A percentile compares a stretch with the other conserved stretches of the same genome.
Evolutionary conservation across 2,329 filamentous ascomycete genomes (phyloP).

Genomic region (Beauveria rudraprayagi): DNA sequence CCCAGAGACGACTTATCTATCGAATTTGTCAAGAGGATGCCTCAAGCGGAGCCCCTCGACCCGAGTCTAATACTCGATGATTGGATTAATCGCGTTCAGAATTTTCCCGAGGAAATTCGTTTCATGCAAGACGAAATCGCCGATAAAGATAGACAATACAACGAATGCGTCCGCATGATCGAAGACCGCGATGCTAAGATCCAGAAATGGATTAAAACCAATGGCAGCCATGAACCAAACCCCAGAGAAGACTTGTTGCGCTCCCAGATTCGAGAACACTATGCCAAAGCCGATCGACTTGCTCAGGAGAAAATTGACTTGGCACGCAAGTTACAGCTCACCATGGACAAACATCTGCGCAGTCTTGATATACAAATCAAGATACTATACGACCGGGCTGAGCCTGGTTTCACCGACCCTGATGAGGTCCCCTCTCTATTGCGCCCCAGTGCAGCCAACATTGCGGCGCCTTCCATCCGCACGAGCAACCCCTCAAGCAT

Average conservation of each 20-base stretch:
- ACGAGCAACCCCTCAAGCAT: slow-evolving; percentile 36
- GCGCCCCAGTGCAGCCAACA: slow-evolving; percentile 49
- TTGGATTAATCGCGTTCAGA: slow-evolving; percentile 66
- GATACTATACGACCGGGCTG: slow-evolving; percentile 50
- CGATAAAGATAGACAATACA: slow-evolving; percentile 67
- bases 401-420: slow-evolving; percentile 53
- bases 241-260: slow-evolving; percentile 66
- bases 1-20: slow-evolving; percentile 66
- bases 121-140: slow-evolving; percentile 78
- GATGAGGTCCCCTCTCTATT: slow-evolving; percentile 56
- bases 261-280: slow-evolving; percentile 60
- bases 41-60: slow-evolving; percentile 52
- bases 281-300: slow-evolving; percentile 58
- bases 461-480: slow-evolving; percentile 31
- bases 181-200: slow-evolving; percentile 65
- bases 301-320: slow-evolving; percentile 69
- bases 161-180: slow-evolving; percentile 61
- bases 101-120: slow-evolving; percentile 72
- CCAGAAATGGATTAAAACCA: slow-evolving; percentile 72
- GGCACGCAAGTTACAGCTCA: slow-evolving; percentile 52
- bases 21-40: slow-evolving; percentile 61
- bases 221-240: slow-evolving; percentile 65
- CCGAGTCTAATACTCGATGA: slow-evolving; percentile 68
- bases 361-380: slow-evolving; percentile 58
- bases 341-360: slow-evolving; percentile 55